These are phyloP conservation scores for Suillus lakei DNA, from an alignment of 768 basidiomycete genomes.

Conservation along the genomic window DNA sequence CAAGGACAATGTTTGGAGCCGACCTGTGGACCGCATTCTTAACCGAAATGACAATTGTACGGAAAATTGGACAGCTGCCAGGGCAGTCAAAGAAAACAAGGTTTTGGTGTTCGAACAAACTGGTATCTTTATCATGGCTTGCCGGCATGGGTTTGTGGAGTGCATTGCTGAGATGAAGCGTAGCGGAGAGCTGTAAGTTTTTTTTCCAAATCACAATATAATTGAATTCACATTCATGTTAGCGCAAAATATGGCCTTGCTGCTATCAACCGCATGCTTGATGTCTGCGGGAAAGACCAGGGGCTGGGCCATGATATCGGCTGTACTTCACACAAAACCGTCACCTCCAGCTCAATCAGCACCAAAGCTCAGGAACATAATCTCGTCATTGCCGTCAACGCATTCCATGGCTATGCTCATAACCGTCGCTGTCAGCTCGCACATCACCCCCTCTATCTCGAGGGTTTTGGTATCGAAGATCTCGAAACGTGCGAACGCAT, in stretches of 20 bases:
- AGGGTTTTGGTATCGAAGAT: constrained; percentile 20
- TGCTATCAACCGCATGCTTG: constrained; percentile 25
- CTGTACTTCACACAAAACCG: constrained; percentile 27
- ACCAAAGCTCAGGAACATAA: neutral
- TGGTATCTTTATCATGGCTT: constrained; percentile 41
- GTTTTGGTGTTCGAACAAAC: constrained; percentile 44
- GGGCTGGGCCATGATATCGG: constrained; percentile 34
- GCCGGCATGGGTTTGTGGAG: constrained; percentile 38
- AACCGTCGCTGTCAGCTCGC: constrained; percentile 22
- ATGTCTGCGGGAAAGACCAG: constrained; percentile 18
- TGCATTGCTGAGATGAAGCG: constrained; percentile 38
- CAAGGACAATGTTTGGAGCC: constrained; percentile 17
- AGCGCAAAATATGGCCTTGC: constrained; percentile 12
- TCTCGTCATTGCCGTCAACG: constrained; percentile 20
- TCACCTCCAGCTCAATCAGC: constrained; percentile 20
- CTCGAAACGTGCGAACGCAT: constrained; percentile 23
- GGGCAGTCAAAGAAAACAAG: constrained; percentile 28
- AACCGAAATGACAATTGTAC: constrained; percentile 20
- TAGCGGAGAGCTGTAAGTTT: constrained; percentile 42
- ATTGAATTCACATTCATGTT: too few species aligned
- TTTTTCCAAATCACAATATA: constrained; percentile 1
- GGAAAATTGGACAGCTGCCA: constrained; percentile 39
- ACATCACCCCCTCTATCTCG: constrained; percentile 16
- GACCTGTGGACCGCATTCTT: too few species aligned
- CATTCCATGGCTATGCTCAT: constrained; percentile 29